phyloP scores from a whole-genome alignment of 805 yeast species.

The Pichia californica region DNA sequence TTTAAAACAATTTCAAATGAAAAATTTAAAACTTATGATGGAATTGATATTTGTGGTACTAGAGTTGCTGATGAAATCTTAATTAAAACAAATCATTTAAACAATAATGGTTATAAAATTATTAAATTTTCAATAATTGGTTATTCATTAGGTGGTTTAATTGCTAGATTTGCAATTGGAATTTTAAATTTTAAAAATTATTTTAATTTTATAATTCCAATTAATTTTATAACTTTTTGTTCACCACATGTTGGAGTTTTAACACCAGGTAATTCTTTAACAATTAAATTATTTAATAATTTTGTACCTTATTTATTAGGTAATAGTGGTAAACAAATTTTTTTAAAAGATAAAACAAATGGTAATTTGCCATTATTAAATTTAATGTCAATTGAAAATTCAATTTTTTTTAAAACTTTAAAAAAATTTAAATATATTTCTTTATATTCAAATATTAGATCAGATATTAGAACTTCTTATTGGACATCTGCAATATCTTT shows the following conservation, averaged over 20 bases:
- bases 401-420: conserved; percentile 56
- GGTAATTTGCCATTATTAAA: conserved; percentile 44
- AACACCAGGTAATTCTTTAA: conserved; percentile 49
- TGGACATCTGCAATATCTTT: conserved; percentile 70
- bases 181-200: conserved; percentile 46
- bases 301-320: conserved; percentile 64
- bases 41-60: conserved; percentile 78
- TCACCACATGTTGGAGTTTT: conserved; percentile 66
- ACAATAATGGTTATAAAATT: conserved; percentile 29
- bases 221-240: conserved; percentile 55
- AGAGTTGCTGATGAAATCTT: conserved; percentile 66
- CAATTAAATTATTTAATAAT: conserved; percentile 51
- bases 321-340: conserved; percentile 68
- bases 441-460: conserved; percentile 69
- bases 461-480: conserved; percentile 78
- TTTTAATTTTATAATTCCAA: conserved; percentile 50
- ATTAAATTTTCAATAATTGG: conserved; percentile 74
- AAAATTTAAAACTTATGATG: conserved; percentile 79
- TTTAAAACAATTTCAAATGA: conserved; percentile 54
- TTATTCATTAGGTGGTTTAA: conserved; percentile 83
- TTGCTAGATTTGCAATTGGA: conserved; percentile 79
- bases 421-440: conserved; percentile 44
- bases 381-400: conserved; percentile 56
- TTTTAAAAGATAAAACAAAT: conserved; percentile 41
- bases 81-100: conserved; percentile 27